These are phyloP conservation scores for Sporothrix humicola DNA, from an alignment of 2,329 filamentous ascomycete genomes.

Conservation along the genomic window DNA sequence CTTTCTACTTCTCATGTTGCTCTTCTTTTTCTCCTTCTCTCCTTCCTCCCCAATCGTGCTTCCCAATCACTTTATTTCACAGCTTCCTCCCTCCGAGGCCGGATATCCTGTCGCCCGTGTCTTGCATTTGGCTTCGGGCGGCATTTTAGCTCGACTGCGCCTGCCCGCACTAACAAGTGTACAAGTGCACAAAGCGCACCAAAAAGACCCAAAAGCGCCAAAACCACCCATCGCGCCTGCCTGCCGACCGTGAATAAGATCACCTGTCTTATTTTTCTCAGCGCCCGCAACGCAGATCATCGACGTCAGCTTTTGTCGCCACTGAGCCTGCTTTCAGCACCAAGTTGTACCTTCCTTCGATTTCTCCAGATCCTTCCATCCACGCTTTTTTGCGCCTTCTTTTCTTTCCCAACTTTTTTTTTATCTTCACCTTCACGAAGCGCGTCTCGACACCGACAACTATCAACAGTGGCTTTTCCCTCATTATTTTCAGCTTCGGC, in stretches of 20 bases:
- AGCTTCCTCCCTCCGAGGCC: conserved; percentile 18
- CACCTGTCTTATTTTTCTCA: conserved; percentile 20
- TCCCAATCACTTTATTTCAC: neutral
- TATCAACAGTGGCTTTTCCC: neutral
- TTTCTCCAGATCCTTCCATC: neutral
- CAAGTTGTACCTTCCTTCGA: neutral
- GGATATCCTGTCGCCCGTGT: neutral
- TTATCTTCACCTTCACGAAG: neutral
- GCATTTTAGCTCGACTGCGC: conserved; percentile 21
- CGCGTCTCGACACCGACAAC: neutral
- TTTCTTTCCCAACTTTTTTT: neutral
- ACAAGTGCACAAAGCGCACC: neutral
- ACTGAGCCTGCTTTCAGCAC: neutral
- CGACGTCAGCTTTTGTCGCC: conserved; percentile 28
- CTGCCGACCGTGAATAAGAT: conserved; percentile 17
- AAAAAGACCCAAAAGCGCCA: neutral
- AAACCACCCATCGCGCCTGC: conserved; percentile 18
- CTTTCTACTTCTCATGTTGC: neutral
- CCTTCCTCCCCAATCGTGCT: neutral
- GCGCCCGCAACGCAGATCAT: conserved; percentile 2
- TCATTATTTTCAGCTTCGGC: conserved; percentile 20
- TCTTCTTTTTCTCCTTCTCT: neutral
- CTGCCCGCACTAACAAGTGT: conserved; percentile 18
- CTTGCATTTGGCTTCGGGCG: conserved; percentile 4
- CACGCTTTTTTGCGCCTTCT: neutral